Conservation (phyloP, 2,329 filamentous ascomycete species). For the Arachnomyces sp. region DNA sequence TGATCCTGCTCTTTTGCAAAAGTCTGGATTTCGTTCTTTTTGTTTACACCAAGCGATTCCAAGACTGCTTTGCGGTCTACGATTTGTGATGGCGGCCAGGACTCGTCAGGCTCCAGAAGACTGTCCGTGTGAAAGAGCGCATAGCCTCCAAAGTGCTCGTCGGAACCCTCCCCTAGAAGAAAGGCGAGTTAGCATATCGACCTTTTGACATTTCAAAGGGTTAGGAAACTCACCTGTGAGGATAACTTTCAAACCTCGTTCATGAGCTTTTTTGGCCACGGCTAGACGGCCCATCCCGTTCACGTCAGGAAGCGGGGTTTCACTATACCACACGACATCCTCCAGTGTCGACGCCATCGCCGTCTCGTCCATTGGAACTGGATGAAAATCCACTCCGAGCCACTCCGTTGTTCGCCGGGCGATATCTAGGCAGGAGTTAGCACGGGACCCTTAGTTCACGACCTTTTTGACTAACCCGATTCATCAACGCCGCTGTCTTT, state of each 20-base stretch:
- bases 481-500: conserved; percentile 45
- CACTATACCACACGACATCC: conserved; percentile 39
- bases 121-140: conserved; percentile 40
- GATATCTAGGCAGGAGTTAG: conserved; percentile 22
- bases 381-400: conserved; percentile 40
- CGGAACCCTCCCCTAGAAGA: conserved; percentile 39
- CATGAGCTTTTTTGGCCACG: conserved; percentile 40
- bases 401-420: conserved; percentile 43
- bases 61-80: too few relatives aligned
- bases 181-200: neutral
- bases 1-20: neutral
- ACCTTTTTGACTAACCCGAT: conserved; percentile 25
- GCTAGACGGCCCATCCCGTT: conserved; percentile 47
- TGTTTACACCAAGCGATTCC: too few relatives aligned
- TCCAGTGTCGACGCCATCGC: conserved; percentile 37
- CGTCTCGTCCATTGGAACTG: conserved; percentile 38
- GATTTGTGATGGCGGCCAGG: conserved; percentile 18
- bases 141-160: conserved; percentile 52
- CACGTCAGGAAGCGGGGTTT: conserved; percentile 43
- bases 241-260: conserved; percentile 47
- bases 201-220: neutral
- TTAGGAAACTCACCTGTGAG: conserved; percentile 34
- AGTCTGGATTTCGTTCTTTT: neutral
- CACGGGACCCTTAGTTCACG: too few relatives aligned
- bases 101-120: conserved; percentile 42